These are phyloP conservation scores for Triticum aestivum DNA, from an alignment of 176 grass and related monocot genomes.

Conservation along the genomic window IWGSC_CS_RefSeq_v2.1 NC_057812.1:563321706-563322205, in stretches of 20 bases:
- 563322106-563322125: conserved; percentile 55
- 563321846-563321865: neutral
- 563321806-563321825: too few species aligned
- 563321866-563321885: neutral
- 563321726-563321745: too few species aligned
- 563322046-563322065: conserved; percentile 56
- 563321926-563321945: conserved; percentile 65
- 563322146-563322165: conserved; percentile 69
- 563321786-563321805: too few species aligned
- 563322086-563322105: conserved; percentile 70
- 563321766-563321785: too few species aligned
- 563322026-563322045: conserved; percentile 40
- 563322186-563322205: conserved; percentile 58
- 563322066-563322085: conserved; percentile 44
- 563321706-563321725: too few species aligned
- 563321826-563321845: too few species aligned
- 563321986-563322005: conserved; percentile 52
- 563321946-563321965: conserved; percentile 61
- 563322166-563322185: conserved; percentile 56
- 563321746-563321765: too few species aligned
- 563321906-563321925: neutral
- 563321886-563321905: neutral
- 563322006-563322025: conserved; percentile 55
- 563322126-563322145: conserved; percentile 74
- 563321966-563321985: conserved; percentile 52